Evolutionary conservation across 495 filamentous ascomycete genomes (phyloP).

Genomic region (Astrothelium subdiscretum): DNA sequence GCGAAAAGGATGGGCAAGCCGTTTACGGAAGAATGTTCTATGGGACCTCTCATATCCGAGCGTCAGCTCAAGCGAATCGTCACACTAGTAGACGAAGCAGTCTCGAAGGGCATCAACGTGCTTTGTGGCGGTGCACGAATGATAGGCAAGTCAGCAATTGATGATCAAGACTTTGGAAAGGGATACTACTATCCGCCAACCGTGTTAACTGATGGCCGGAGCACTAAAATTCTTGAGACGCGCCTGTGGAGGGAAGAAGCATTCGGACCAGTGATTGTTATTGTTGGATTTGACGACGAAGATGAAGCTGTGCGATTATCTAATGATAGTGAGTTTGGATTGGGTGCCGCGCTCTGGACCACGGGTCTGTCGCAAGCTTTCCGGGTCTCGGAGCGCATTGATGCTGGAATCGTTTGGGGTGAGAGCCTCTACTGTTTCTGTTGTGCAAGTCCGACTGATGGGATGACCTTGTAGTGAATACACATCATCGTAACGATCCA

Average conservation of each 20-base stretch:
- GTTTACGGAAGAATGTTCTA: constrained; percentile 22
- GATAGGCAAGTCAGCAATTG: constrained; percentile 2
- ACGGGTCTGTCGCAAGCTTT: constrained; percentile 46
- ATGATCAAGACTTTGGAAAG: constrained; percentile 1
- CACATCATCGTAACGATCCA: constrained; percentile 50
- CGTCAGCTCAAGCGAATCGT: constrained; percentile 17
- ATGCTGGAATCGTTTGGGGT: constrained; percentile 48
- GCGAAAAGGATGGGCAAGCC: constrained; percentile 38
- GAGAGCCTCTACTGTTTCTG: neutral
- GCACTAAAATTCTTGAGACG: constrained; percentile 19
- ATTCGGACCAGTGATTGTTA: constrained; percentile 41
- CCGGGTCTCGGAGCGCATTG: constrained; percentile 42
- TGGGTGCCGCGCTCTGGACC: constrained; percentile 48
- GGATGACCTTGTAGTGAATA: constrained; percentile 33
- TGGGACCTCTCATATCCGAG: constrained; percentile 22
- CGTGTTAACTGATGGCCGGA: constrained; percentile 16
- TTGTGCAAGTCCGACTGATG: neutral
- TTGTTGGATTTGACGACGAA: constrained; percentile 37
- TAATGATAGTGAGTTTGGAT: constrained; percentile 40
- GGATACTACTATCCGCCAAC: constrained; percentile 52
- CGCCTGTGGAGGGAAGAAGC: constrained; percentile 34
- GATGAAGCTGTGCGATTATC: constrained; percentile 35
- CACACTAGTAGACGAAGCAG: constrained; percentile 17
- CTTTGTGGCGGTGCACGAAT: constrained; percentile 4
- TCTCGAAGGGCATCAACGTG: constrained; percentile 8